Conservation (phyloP, 768 basidiomycete species). For the Sporobolomyces phaffii region DNA sequence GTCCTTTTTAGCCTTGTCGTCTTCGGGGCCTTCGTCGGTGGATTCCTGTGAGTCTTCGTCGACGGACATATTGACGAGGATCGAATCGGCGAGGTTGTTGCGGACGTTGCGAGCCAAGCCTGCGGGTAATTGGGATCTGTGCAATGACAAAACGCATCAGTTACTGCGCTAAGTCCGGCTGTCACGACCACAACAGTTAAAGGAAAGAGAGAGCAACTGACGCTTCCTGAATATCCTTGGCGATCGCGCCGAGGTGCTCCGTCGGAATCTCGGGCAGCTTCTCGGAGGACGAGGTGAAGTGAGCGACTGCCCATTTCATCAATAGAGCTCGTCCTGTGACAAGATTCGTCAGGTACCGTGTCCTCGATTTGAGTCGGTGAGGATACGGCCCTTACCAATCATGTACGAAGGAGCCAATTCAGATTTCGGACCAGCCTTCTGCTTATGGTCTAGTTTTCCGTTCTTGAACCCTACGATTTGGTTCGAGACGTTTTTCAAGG, state of each 20-base stretch:
- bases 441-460: constrained; percentile 36
- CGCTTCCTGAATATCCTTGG: constrained; percentile 82
- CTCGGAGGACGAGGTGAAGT: constrained; percentile 48
- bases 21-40: background rate
- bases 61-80: background rate
- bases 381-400: constrained; percentile 56
- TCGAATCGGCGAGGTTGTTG: constrained; percentile 52
- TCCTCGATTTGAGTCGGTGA: background rate
- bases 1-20: background rate
- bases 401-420: constrained; percentile 59
- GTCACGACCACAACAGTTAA: background rate
- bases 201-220: constrained; percentile 44
- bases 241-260: constrained; percentile 66
- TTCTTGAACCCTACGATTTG: constrained; percentile 15
- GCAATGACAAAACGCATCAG: background rate
- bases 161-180: background rate
- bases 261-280: constrained; percentile 61
- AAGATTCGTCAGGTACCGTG: too few relatives aligned
- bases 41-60: constrained; percentile 31
- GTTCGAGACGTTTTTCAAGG: background rate
- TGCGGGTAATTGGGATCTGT: too few relatives aligned
- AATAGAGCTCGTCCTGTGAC: constrained; percentile 40
- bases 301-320: constrained; percentile 51
- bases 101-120: constrained; percentile 59
- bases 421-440: constrained; percentile 16